Evolutionary conservation across 345 rosid genomes (phyloP), one percentile per base, ranked within the genome.

Genomic region (Eucalyptus marginata): DNA sequence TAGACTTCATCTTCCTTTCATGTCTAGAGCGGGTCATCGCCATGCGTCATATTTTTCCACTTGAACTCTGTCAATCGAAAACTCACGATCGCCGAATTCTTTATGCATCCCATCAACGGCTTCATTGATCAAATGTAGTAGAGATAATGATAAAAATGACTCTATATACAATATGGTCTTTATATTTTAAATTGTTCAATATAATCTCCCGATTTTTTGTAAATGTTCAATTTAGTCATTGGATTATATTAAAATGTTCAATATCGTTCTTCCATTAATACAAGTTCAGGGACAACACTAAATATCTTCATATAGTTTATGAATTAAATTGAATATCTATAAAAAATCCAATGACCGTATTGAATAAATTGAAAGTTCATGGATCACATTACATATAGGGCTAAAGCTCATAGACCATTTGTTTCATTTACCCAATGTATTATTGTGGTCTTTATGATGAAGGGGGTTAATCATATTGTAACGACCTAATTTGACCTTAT

Each of bases 361-460:
- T 56, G 3, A 56, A 24, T 25, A 56, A 56, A 56, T 0, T 4
- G 5, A 56, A 56, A 56, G 20, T 56, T 24, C 13, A 56, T 3
- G 0, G 0, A 56, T 24, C 62, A 24, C 12, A 56, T 56, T 56
- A 22, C 6, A 56, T 56, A 24, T 56, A 22, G 0, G 0, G 1
- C 1, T 24, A 24, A 56, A 56, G 6, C 4, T 56, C 29, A 56
- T 24, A 25, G 29, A 9, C 7, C 29, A 10, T 56, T 56, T 56
- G 29, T 25, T 9, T 24, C 62, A 56, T 56, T 56, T 56, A 56
- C 62, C 62, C 13, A 24, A 56, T 56, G 62, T 22, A 56, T 24
- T 24, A 56, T 56, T 56, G 29, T 10, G 29, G 62, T 56, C 62
- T 4, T 27, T 27, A 27, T 59, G 68, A 59, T 27, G 2, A 3